Base-by-base conservation (phyloP, 768 basidiomycete genomes). In the Sporobolomyces roseus region DNA sequence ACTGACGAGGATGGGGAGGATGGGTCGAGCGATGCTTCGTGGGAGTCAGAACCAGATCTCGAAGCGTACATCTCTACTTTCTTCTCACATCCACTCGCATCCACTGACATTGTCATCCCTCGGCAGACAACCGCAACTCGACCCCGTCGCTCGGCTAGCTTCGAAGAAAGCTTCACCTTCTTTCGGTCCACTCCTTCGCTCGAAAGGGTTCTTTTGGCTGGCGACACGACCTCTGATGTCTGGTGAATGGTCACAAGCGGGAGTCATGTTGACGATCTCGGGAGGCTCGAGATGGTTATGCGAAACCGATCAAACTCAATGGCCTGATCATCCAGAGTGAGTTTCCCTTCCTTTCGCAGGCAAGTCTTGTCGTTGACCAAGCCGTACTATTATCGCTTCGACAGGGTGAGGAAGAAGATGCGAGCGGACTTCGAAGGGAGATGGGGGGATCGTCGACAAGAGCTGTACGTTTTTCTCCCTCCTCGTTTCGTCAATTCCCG, bases 151-250 rank as follows among this genome's bases (percentile, higher is more conserved):
- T 3, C 72, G 77, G 1, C 74, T 75, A 30, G 71, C 72, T 1
- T 66, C 68, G 51, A 79, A 78, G 65, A 65, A 73, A 16, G 76
- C 68, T 0, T 70, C 66, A 9, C 74, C 75, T 0, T 61, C 73
- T 2, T 79, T 77, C 72, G 75, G 71, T n/a, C 74, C 75, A 3
- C 70, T 79, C 0, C 71, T 78, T 14, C 73, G 79, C 23, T 75
- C 74, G 9, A 78, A 79, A 65, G 78, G 79, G 14, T 79, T 79
- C 71, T 63, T 75, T 36, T 79, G 79, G 79, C 54, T 79, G n/a
- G 78, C 78, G 2, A 77, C 77, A 0, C 65, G 79, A 7, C 78
- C 78, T 0, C 48, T 59, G 12, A 58, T 77, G 48, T 69, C 66
- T 21, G 79, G 79, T 25, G 79, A 79, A 54, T 78, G 78, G 78